Evolutionary conservation across 2,329 filamentous ascomycete genomes (phyloP), one percentile per base, ranked within the genome.

Genomic region (Diplodia corticola): DNA sequence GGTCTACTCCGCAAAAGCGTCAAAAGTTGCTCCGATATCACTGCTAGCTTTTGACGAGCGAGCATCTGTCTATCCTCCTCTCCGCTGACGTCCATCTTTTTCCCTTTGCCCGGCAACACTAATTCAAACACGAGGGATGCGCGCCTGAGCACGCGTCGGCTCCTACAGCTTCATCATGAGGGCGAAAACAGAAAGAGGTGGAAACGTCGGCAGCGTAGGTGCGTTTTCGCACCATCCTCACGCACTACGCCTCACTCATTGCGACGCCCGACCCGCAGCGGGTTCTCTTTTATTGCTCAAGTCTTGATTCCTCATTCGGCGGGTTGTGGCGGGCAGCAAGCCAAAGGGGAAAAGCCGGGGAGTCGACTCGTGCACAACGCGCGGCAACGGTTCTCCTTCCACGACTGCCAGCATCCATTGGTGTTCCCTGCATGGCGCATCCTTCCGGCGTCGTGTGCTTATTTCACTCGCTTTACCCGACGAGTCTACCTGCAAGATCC

Each of bases 391-490:
- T 33, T 49, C 33, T 60, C 17, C n/a, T 49, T 61, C 57, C 22
- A 61, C 26, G 22, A 22, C 12, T 49, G 40, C 26, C 55, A 60
- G 54, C 35, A n/a, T 12, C 55, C 44, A 13, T 20, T 24, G 15
- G 7, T 60, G 37, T 46, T 22, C 55, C 57, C 57, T 49, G 55
- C 37, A 15, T 48, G 55, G 55, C 55, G 55, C 26, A 60, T 60
- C 55, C 55, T 60, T 60, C 55, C 40, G 28, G 55, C 20, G 55
- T 50, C 57, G 57, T 61, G 57, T 61, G 57, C 57, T 61, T 44
- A 61, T 61, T 61, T 49, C 24, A 49, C 20, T 10, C 35, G 44
- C 13, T 61, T 49, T 49, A 61, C 57, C 28, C 40, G 48, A 61
- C 35, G 40, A 35, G 50, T 61, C 50, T 15, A 61, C 55, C 46